Conservation (phyloP, 768 basidiomycete genomes). For the Agaricus blazei region DNA sequence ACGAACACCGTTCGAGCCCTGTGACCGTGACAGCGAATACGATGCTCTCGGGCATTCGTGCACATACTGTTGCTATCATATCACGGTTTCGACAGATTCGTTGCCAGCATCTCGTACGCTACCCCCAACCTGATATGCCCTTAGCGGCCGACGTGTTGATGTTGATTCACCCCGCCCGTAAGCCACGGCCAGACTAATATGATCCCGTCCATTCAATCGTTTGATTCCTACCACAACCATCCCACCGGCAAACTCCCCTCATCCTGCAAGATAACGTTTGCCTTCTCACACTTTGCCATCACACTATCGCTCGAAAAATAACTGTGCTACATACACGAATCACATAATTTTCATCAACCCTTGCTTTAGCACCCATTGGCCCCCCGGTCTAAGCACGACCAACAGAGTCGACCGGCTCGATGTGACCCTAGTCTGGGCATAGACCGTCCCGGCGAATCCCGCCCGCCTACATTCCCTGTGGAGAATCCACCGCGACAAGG, state of each 20-base stretch:
- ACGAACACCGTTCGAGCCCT: not conserved
- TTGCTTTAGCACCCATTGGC: not conserved
- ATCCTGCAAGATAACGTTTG: too few relatives aligned
- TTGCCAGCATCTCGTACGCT: not conserved
- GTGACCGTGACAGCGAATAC: not conserved
- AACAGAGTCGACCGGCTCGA: not conserved
- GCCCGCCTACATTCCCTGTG: not conserved
- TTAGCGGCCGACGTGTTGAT: not conserved
- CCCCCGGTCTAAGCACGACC: not conserved
- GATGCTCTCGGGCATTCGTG: not conserved
- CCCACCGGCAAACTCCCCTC: too few relatives aligned
- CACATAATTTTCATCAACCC: not conserved
- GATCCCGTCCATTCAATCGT: too few relatives aligned
- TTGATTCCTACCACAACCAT: too few relatives aligned
- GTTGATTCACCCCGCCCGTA: too few relatives aligned
- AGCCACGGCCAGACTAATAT: too few relatives aligned
- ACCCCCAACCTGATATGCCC: not conserved
- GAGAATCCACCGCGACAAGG: not conserved
- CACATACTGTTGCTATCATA: not conserved
- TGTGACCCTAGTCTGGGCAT: too few relatives aligned
- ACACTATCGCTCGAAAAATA: not conserved
- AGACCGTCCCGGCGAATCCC: not conserved
- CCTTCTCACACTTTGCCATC: too few relatives aligned
- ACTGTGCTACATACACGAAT: not conserved
- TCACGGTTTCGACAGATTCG: not conserved